These are phyloP conservation scores for Achaetomiella virescens DNA, from an alignment of 495 filamentous ascomycete genomes.

Conservation along the genomic window DNA sequence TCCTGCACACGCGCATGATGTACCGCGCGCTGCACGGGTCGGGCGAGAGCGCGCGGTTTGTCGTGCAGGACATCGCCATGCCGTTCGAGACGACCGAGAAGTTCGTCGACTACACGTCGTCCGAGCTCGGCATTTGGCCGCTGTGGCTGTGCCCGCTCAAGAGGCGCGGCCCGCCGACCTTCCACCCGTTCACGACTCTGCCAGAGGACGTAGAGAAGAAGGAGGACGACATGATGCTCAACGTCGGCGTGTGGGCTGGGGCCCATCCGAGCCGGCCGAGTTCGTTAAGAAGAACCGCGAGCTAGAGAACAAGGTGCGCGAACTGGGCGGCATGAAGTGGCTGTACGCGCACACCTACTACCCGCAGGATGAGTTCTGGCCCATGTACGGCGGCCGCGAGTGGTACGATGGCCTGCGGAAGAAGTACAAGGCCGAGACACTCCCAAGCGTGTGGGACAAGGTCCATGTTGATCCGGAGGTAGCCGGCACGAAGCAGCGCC, in stretches of 20 bases:
- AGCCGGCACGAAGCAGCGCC: slow-evolving; percentile 24
- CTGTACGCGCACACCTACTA: slow-evolving; percentile 59
- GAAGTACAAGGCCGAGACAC: slow-evolving; percentile 45
- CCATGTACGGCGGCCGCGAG: slow-evolving; percentile 43
- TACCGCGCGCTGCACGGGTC: slow-evolving; percentile 55
- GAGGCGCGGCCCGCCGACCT: slow-evolving; percentile 36
- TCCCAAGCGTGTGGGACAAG: slow-evolving; percentile 55
- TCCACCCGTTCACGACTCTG: slow-evolving; percentile 41
- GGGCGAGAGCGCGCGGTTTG: slow-evolving; percentile 46
- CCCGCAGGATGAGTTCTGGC: slow-evolving; percentile 48
- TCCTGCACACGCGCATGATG: slow-evolving; percentile 58
- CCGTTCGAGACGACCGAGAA: slow-evolving; percentile 43
- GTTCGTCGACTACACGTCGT: slow-evolving; percentile 48
- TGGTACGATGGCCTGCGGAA: slow-evolving; percentile 48
- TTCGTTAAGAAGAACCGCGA: slow-evolving; percentile 55
- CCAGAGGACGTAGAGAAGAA: slow-evolving; percentile 13
- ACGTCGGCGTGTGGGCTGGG: slow-evolving; percentile 52
- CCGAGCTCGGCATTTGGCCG: slow-evolving; percentile 48
- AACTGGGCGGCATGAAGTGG: slow-evolving; percentile 62
- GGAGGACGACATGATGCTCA: slow-evolving; percentile 42
- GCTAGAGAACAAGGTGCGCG: slow-evolving; percentile 57
- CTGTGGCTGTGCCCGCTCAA: slow-evolving; percentile 56
- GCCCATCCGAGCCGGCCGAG: slow-evolving; percentile 31
- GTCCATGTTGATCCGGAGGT: slow-evolving; percentile 36
- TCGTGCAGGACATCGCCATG: slow-evolving; percentile 55